Percentiles rank a stretch among this genome's conserved stretches.
These are phyloP conservation scores for Russula emetica DNA, from an alignment of 768 basidiomycete genomes.

Conservation along the genomic window DNA sequence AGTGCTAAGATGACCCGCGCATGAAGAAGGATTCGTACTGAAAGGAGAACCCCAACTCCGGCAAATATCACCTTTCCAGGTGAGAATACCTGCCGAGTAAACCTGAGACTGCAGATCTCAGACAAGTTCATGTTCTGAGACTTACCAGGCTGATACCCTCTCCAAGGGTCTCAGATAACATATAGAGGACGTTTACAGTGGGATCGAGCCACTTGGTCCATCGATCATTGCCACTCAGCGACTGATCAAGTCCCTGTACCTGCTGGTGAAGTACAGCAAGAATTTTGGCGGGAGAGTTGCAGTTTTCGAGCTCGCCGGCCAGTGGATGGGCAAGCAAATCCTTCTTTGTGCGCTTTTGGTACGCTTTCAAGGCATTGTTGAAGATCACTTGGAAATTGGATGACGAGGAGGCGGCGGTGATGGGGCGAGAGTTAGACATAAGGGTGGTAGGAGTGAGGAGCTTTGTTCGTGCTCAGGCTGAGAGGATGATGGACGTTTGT, in stretches of 20 bases:
- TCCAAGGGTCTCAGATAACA: background rate
- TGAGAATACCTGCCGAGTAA: background rate
- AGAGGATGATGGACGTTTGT: no score
- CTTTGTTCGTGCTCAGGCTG: background rate
- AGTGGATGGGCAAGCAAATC: background rate
- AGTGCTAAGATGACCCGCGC: background rate
- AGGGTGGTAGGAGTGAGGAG: background rate
- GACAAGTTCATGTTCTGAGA: background rate
- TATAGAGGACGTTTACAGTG: background rate
- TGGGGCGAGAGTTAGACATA: background rate
- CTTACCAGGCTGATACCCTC: background rate
- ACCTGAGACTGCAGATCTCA: background rate
- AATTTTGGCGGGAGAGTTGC: background rate
- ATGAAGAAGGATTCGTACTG: background rate
- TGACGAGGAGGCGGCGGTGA: background rate
- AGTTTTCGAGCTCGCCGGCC: background rate
- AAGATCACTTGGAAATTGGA: background rate
- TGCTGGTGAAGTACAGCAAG: background rate
- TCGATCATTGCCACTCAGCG: background rate
- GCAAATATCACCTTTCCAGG: background rate
- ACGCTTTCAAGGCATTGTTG: slow-evolving; percentile 1
- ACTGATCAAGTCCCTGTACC: background rate
- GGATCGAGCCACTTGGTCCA: background rate
- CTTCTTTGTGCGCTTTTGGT: background rate
- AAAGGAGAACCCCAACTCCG: background rate